These are phyloP conservation scores for Penicillium silybi DNA, from an alignment of 495 filamentous ascomycete species.

Conservation along the genomic window DNA sequence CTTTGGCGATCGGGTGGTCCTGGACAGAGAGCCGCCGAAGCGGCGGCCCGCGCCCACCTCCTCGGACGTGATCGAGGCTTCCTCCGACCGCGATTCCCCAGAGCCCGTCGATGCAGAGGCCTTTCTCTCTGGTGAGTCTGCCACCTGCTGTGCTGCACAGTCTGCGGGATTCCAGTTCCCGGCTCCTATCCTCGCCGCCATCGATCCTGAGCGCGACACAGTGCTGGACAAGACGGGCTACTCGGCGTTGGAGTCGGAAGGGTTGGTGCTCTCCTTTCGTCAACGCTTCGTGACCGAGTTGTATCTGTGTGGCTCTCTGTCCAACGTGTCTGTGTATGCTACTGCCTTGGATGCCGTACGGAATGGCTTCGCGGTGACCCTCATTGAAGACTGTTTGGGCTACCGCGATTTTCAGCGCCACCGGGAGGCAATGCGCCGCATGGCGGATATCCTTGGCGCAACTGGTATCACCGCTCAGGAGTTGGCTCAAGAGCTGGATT, in stretches of 20 bases:
- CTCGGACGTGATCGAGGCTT: conserved; percentile 19
- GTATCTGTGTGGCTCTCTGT: conserved; percentile 87
- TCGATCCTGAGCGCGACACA: conserved; percentile 58
- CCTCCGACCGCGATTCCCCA: conserved; percentile 21
- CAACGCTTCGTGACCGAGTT: conserved; percentile 81
- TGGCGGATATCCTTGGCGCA: conserved; percentile 73
- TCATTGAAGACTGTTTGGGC: conserved; percentile 87
- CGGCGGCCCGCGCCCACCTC: conserved; percentile 3
- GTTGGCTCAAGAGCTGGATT: conserved; percentile 52
- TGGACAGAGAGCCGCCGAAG: conserved; percentile 22
- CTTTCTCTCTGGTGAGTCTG: conserved; percentile 52
- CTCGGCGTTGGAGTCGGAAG: conserved; percentile 76
- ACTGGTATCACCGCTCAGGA: conserved; percentile 56
- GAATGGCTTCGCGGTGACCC: conserved; percentile 77
- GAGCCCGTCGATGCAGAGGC: conserved; percentile 53
- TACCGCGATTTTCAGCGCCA: conserved; percentile 72
- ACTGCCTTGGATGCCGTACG: conserved; percentile 87
- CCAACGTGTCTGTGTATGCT: conserved; percentile 86
- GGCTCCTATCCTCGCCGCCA: conserved; percentile 50
- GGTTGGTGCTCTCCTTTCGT: conserved; percentile 66
- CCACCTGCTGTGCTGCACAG: conserved; percentile 56
- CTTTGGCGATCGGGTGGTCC: conserved; percentile 36
- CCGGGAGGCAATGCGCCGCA: conserved; percentile 68
- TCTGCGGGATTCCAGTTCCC: conserved; percentile 67
- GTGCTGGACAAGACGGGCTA: conserved; percentile 78